A percentile compares a stretch with the other conserved stretches of the same genome.
Conservation (phyloP, 768 basidiomycete species). For the Amanita pallidorosea region DNA sequence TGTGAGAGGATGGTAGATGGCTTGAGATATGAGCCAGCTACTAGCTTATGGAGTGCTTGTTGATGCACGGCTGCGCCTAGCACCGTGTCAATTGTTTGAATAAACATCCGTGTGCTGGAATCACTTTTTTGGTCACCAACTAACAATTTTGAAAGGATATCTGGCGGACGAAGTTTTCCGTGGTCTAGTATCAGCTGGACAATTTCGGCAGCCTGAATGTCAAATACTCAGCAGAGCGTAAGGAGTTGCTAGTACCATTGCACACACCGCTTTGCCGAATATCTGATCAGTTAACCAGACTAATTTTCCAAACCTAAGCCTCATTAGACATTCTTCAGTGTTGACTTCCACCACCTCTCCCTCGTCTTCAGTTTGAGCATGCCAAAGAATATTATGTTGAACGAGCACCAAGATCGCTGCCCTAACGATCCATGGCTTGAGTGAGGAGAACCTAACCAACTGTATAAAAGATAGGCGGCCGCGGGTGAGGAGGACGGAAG, state of each 20-base stretch:
- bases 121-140: slow-evolving; percentile 49
- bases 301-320: slow-evolving; percentile 77
- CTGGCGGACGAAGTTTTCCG: slow-evolving; percentile 73
- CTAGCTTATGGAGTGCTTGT: slow-evolving; percentile 58
- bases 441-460: slow-evolving; percentile 53
- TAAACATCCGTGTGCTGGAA: not conserved
- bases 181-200: slow-evolving; percentile 70
- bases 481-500: slow-evolving; percentile 61
- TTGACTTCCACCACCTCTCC: slow-evolving; percentile 77
- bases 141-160: slow-evolving; percentile 47
- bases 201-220: slow-evolving; percentile 58
- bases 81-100: not conserved
- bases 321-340: slow-evolving; percentile 68
- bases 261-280: slow-evolving; percentile 56
- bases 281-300: slow-evolving; percentile 62
- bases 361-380: slow-evolving; percentile 60
- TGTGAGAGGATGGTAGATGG: slow-evolving; percentile 73
- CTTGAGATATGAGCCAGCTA: slow-evolving; percentile 65
- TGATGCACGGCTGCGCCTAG: slow-evolving; percentile 33
- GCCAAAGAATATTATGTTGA: slow-evolving; percentile 91
- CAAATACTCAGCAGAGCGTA: not conserved
- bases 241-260: slow-evolving; percentile 1
- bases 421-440: slow-evolving; percentile 59
- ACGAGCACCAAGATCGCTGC: slow-evolving; percentile 68
- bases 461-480: slow-evolving; percentile 72